A percentile compares a stretch with the other conserved stretches of the same genome.
Conservation (phyloP, 768 basidiomycete genomes). For the Hirschioporus abietinus region DNA sequence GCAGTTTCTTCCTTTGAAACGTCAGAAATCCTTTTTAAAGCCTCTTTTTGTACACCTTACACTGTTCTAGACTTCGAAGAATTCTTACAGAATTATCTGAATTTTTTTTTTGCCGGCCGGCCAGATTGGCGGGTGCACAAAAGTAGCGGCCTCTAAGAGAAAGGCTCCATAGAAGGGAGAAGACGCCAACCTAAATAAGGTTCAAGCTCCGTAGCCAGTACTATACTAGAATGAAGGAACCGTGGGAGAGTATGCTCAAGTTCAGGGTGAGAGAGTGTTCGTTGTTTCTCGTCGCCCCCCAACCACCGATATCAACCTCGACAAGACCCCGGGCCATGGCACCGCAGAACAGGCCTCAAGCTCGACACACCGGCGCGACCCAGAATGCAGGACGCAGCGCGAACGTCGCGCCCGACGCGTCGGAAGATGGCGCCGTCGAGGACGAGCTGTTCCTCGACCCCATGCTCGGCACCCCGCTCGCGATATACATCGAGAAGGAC, state of each 20-base stretch:
- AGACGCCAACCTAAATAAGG: background rate
- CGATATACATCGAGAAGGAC: constrained; percentile 77
- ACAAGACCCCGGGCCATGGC: constrained; percentile 4
- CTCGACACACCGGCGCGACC: background rate
- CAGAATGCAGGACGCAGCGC: background rate
- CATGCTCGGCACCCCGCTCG: constrained; percentile 71
- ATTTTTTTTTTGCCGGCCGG: too few species aligned
- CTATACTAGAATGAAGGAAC: background rate
- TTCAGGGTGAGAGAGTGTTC: background rate
- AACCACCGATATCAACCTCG: constrained; percentile 5
- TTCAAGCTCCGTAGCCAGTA: constrained; percentile 2
- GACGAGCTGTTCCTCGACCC: constrained; percentile 71
- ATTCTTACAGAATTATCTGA: too few species aligned
- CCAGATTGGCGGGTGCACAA: too few species aligned
- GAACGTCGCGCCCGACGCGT: background rate
- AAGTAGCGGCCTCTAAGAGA: too few species aligned
- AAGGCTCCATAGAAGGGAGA: too few species aligned
- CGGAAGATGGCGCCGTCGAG: background rate
- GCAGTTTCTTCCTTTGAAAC: too few species aligned
- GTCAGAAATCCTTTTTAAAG: too few species aligned
- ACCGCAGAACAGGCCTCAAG: constrained; percentile 1
- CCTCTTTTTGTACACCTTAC: too few species aligned
- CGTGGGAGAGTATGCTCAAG: background rate
- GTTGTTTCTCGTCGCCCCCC: constrained; percentile 5
- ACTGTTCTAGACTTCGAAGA: too few species aligned